Evolutionary conservation across 106 monocot species (phyloP).

Genomic region (Cymbidium sinense): DNA sequence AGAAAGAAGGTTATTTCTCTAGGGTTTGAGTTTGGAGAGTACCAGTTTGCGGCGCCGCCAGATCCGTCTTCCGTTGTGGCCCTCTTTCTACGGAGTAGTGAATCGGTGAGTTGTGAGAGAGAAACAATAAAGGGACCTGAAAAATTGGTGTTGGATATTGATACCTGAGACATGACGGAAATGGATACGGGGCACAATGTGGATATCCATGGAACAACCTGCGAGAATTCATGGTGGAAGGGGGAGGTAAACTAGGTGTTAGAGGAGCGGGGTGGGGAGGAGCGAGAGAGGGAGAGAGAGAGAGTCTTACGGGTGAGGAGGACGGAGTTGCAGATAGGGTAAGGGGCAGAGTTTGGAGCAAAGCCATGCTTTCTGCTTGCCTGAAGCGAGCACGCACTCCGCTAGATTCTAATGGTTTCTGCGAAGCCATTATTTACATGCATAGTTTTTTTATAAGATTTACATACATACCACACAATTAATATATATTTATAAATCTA

Average conservation of each 20-base stretch:
- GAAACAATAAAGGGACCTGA: neutral
- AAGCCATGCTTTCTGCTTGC: neutral
- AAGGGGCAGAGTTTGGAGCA: neutral
- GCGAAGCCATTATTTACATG: no score
- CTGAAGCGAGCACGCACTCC: neutral
- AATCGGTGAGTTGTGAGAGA: neutral
- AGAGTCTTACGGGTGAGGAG: neutral
- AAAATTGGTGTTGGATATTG: neutral
- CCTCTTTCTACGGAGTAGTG: neutral
- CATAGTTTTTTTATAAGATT: no score
- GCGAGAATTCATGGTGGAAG: neutral
- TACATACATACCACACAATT: no score
- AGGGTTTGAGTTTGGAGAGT: constrained; percentile 1
- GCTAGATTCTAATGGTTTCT: no score
- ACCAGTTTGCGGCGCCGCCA: constrained; percentile 56
- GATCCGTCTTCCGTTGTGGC: constrained; percentile 8
- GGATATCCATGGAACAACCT: neutral
- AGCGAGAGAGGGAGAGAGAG: neutral
- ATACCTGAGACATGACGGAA: neutral
- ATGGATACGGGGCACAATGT: neutral
- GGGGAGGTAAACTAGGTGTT: neutral
- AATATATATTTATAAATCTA: no score
- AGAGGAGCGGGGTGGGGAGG: no score
- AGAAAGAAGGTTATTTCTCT: neutral
- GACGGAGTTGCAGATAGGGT: neutral